These are phyloP conservation scores for Trichoderma sp. DNA, from an alignment of 2,329 filamentous ascomycete genomes.

Conservation along the genomic window DNA sequence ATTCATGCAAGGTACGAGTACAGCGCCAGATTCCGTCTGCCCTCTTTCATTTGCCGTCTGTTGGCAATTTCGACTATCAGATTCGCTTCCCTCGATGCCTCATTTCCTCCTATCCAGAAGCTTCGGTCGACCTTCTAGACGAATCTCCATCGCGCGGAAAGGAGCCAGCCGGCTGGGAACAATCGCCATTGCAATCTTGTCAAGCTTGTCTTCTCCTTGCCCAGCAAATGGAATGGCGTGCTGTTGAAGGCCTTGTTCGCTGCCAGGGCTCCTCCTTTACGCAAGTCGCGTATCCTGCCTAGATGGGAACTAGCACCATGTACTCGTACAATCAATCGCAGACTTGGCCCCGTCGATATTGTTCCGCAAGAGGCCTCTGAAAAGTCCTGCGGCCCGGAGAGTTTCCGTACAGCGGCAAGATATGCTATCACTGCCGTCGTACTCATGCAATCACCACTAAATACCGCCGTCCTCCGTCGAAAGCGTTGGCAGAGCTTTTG, in stretches of 20 bases:
- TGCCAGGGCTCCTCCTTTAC: neutral
- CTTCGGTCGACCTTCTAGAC: slow-evolving; percentile 6
- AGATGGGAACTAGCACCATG: neutral
- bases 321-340: neutral
- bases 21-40: neutral
- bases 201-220: neutral
- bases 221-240: slow-evolving; percentile 4
- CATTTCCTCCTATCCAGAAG: slow-evolving; percentile 18
- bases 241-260: neutral
- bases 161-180: neutral
- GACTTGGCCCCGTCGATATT: neutral
- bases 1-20: slow-evolving; percentile 13
- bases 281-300: neutral
- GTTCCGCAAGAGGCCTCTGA: neutral
- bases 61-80: slow-evolving; percentile 5
- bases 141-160: neutral
- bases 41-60: neutral
- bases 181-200: neutral
- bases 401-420: neutral
- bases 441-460: neutral
- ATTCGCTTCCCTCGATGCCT: neutral
- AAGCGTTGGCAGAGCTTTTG: neutral
- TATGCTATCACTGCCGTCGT: neutral
- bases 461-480: neutral
- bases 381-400: neutral